phyloP scores from a whole-genome alignment of 192 early-diverging fungal species.

The Gaertneriomyces semiglobifer region DNA sequence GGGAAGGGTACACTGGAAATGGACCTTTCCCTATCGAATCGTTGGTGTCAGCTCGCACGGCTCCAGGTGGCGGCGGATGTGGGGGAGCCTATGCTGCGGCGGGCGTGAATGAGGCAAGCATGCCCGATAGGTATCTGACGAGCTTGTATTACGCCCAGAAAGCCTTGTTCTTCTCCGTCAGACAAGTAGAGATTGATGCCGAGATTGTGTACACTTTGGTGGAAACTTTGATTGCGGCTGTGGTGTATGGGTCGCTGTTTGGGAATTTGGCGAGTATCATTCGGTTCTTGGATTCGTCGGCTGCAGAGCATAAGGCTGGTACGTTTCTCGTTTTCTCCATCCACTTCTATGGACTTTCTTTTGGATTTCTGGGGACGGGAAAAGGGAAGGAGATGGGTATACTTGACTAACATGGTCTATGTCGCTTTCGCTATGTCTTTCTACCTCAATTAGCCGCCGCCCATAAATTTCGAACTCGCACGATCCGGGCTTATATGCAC shows the following conservation, averaged over 20 bases:
- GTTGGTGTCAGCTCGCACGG: no score
- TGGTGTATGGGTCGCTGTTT: slow-evolving; percentile 21
- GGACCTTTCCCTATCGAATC: no score
- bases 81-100: neutral
- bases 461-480: slow-evolving; percentile 1
- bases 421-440: neutral
- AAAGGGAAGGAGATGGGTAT: no score
- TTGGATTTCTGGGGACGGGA: no score
- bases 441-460: neutral
- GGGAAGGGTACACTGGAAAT: no score
- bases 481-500: slow-evolving; percentile 9
- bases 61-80: no score
- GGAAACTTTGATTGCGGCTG: slow-evolving; percentile 11
- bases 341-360: no score
- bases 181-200: slow-evolving; percentile 10
- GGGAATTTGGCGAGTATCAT: slow-evolving; percentile 25
- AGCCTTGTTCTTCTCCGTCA: slow-evolving; percentile 1
- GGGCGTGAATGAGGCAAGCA: neutral
- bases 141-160: slow-evolving; percentile 5
- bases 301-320: neutral
- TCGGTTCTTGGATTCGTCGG: slow-evolving; percentile 8
- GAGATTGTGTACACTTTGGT: slow-evolving; percentile 19
- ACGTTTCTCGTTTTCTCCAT: no score
- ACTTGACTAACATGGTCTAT: no score
- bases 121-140: slow-evolving; percentile 12